phyloP scores from a whole-genome alignment of 495 filamentous ascomycete species.

The Neurospora cerealis region DNA sequence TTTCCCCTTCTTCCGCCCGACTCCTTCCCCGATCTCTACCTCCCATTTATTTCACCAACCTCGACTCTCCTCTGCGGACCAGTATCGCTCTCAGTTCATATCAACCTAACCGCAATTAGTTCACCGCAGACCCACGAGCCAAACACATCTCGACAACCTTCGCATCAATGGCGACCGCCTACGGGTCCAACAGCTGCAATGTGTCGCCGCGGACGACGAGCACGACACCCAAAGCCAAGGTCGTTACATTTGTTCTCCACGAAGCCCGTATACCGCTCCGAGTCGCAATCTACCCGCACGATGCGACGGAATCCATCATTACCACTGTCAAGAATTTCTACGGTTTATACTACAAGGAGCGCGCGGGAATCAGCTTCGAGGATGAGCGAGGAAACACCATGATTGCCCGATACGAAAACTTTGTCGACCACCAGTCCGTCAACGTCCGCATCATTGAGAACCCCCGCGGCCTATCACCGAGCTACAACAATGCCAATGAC shows the following conservation, averaged over 20 bases:
- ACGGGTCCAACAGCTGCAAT: conserved; percentile 22
- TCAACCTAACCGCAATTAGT: background rate
- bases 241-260: conserved; percentile 75
- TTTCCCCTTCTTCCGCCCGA: background rate
- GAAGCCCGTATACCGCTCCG: conserved; percentile 78
- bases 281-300: conserved; percentile 84
- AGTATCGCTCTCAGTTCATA: background rate
- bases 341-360: conserved; percentile 62
- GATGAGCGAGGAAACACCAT: conserved; percentile 76
- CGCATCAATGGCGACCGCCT: conserved; percentile 11
- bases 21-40: background rate
- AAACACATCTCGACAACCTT: background rate
- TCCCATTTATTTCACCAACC: background rate
- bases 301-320: conserved; percentile 91
- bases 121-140: background rate
- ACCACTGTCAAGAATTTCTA: conserved; percentile 97
- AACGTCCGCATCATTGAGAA: conserved; percentile 79
- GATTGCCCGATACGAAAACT: conserved; percentile 92
- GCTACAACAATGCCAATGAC: conserved; percentile 16
- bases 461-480: conserved; percentile 34
- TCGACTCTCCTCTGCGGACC: background rate
- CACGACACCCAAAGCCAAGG: conserved; percentile 65
- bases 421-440: conserved; percentile 78
- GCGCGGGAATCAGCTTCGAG: conserved; percentile 72
- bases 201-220: conserved; percentile 35